Evolutionary conservation across 495 filamentous ascomycete genomes (phyloP).

Genomic region (Daldinia decipiens): DNA sequence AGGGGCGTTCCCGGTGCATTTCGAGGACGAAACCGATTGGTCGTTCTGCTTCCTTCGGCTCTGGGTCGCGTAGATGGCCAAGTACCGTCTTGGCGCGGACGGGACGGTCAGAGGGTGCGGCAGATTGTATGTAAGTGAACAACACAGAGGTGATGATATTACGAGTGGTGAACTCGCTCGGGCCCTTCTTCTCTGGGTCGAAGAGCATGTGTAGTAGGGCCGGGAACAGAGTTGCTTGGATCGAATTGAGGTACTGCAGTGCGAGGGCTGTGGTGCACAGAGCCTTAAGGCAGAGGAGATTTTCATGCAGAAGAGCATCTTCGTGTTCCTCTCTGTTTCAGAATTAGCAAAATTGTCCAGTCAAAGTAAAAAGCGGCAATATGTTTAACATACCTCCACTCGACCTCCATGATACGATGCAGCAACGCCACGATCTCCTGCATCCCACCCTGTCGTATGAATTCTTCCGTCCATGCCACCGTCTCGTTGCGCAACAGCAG

Average conservation of each 20-base stretch:
- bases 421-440: constrained; percentile 86
- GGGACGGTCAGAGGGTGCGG: constrained; percentile 62
- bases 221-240: constrained; percentile 85
- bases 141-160: constrained; percentile 86
- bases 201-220: constrained; percentile 89
- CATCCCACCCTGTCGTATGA: constrained; percentile 91
- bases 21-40: constrained; percentile 87
- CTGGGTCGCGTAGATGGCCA: constrained; percentile 81
- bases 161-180: constrained; percentile 93
- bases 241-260: constrained; percentile 78
- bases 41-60: constrained; percentile 75
- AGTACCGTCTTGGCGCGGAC: constrained; percentile 75
- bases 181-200: constrained; percentile 95
- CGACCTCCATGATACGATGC: constrained; percentile 90
- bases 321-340: constrained; percentile 90
- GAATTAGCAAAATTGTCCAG: constrained; percentile 38
- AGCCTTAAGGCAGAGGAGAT: constrained; percentile 91
- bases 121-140: constrained; percentile 80
- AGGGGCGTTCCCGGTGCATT: constrained; percentile 88
- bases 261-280: constrained; percentile 91
- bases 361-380: not conserved
- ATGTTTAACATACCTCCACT: constrained; percentile 81
- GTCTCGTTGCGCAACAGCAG: constrained; percentile 93
- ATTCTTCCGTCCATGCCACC: constrained; percentile 91
- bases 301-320: constrained; percentile 90